phyloP scores from a whole-genome alignment of 1,284 basidiomycete genomes.

The Psilocybe mexicana region DNA sequence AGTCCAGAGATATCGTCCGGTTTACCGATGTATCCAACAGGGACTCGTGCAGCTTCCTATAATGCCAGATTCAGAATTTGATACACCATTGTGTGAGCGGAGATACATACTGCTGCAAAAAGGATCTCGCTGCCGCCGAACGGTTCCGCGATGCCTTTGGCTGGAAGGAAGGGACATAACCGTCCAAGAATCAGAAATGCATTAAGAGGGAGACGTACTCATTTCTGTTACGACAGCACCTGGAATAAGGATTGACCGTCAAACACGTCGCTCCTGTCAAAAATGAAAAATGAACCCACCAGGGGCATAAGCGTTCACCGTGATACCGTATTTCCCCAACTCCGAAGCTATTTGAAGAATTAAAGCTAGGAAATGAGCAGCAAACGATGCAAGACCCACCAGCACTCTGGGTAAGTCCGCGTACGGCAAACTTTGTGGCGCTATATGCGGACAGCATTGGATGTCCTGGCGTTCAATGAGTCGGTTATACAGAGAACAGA shows the following conservation, averaged over 20 bases:
- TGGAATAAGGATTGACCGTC: no score
- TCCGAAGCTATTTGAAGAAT: slow-evolving; percentile 26
- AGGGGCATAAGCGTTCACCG: slow-evolving; percentile 54
- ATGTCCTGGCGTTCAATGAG: slow-evolving; percentile 4
- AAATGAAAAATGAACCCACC: slow-evolving; percentile 31
- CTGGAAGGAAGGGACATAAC: not conserved
- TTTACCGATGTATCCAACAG: slow-evolving; percentile 2
- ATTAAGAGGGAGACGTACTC: not conserved
- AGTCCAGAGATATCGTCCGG: slow-evolving; percentile 10
- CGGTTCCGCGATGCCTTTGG: not conserved
- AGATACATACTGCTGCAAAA: not conserved
- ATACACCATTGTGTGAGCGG: not conserved
- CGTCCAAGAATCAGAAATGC: no score
- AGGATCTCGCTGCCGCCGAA: not conserved
- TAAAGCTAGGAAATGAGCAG: slow-evolving; percentile 14
- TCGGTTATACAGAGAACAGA: no score
- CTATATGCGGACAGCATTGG: slow-evolving; percentile 18
- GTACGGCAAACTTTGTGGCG: slow-evolving; percentile 29
- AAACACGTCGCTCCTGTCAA: no score
- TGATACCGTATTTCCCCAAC: slow-evolving; percentile 42
- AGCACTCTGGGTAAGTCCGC: slow-evolving; percentile 29
- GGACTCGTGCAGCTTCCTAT: not conserved
- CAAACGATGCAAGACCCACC: slow-evolving; percentile 15
- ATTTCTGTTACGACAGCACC: slow-evolving; percentile 10
- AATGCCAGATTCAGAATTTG: not conserved